Base-by-base conservation (phyloP, 192 early-diverging fungal species). In the Tieghemiomyces parasiticus region DNA sequence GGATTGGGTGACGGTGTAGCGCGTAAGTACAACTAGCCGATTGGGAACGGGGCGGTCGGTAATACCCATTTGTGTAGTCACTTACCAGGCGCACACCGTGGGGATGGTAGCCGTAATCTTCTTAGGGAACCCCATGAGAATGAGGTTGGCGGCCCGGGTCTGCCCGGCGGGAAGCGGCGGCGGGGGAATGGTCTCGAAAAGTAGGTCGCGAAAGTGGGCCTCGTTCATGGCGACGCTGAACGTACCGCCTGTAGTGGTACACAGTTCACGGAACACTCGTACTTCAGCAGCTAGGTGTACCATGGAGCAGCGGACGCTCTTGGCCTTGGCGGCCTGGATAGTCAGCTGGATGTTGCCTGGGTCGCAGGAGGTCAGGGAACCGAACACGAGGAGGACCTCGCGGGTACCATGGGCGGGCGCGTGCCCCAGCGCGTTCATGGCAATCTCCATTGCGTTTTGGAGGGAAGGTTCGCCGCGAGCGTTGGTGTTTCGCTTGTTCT, bases 61-160 rank as follows among this genome's bases (percentile, higher is more conserved):
- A 63, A 65, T 46, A 26, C 10, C 6, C 31, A 67, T 65, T 33
- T 28, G 12, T 52, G n/a, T 26, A 19, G 10, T 9, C 20, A 49
- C 59, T 42, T 77, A 87, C 75, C 91, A 95, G 13, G 81, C 87
- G 67, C 95, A 98, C 4, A 88, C 72, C 1, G 82, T 67, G 1
- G 71, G 71, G 31, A 71, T 65, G 2, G 32, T 4, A 24, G 34
- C 45, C 14, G 32, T 61, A 14, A 62, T 63, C 26, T 71, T 75
- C 19, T 63, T 67, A 0, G 95, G 91, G 58, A 98, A 98, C 34
- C 95, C 95, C 95, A 98, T 98, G 46, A 78, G 79, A 22, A 96
- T 85, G 38, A 92, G 63, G 63, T 84, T 87, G 3, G 83, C 75
- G 9, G 81, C 63, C 35, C 77, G 77, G 4, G 70, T 74, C 52